Percentiles rank a stretch among this genome's conserved stretches.
These are phyloP conservation scores for Ganoderma resinaceum DNA, from an alignment of 1,284 basidiomycete genomes.

Conservation along the genomic window DNA sequence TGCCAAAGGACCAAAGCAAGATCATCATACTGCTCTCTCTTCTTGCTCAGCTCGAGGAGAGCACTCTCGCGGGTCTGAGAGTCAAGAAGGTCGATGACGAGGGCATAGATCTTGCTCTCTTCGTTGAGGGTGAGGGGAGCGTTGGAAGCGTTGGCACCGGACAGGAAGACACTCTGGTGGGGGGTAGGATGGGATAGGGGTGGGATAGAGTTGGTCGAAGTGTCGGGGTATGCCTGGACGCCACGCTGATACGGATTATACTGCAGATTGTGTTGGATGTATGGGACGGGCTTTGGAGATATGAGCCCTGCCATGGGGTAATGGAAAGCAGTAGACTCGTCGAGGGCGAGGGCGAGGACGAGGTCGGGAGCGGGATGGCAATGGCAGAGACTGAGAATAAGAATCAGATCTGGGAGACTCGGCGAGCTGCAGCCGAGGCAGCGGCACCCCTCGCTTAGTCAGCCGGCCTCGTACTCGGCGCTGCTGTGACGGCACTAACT, in stretches of 20 bases:
- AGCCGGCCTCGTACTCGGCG: not conserved
- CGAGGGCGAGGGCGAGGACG: constrained; percentile 8
- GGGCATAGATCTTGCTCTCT: constrained; percentile 82
- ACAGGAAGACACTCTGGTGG: constrained; percentile 56
- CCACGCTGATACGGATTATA: constrained; percentile 56
- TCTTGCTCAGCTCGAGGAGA: constrained; percentile 96
- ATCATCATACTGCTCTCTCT: constrained; percentile 99
- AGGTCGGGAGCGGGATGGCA: constrained; percentile 3
- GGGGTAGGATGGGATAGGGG: constrained; percentile 55
- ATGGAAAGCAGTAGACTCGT: constrained; percentile 18
- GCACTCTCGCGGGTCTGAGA: constrained; percentile 85
- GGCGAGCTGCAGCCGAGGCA: too few species aligned
- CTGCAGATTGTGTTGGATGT: constrained; percentile 58
- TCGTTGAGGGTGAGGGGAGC: constrained; percentile 56
- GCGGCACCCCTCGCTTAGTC: constrained; percentile 10
- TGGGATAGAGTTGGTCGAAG: constrained; percentile 45
- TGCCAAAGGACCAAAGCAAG: constrained; percentile 98
- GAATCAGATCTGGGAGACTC: not conserved
- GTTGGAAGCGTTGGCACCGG: constrained; percentile 33
- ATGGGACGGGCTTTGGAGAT: constrained; percentile 70
- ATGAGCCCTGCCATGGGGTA: constrained; percentile 60
- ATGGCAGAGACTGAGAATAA: not conserved
- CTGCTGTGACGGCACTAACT: too few species aligned
- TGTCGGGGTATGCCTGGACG: constrained; percentile 36
- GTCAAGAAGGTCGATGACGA: constrained; percentile 86